These are phyloP conservation scores for Aspergillus panamensis DNA, from an alignment of 495 filamentous ascomycete species.

Conservation along the genomic window DNA sequence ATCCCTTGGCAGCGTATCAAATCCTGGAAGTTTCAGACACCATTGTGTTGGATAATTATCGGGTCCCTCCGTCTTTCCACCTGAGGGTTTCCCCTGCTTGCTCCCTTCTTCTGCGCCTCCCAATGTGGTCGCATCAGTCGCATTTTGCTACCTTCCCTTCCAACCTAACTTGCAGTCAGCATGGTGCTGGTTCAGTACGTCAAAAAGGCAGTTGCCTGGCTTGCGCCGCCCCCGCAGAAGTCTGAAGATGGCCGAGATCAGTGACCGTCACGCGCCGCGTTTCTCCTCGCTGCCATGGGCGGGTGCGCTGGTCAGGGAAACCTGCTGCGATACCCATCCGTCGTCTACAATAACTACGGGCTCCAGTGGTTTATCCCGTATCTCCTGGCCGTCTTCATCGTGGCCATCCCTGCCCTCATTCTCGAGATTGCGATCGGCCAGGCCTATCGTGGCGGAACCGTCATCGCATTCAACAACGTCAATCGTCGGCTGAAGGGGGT, in stretches of 20 bases:
- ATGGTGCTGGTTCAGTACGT: conserved; percentile 19
- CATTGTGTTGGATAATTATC: neutral
- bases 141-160: neutral
- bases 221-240: conserved; percentile 25
- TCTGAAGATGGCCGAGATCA: conserved; percentile 29
- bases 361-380: conserved; percentile 36
- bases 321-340: conserved; percentile 26
- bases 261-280: conserved; percentile 26
- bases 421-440: conserved; percentile 41
- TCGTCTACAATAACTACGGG: conserved; percentile 28
- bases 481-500: conserved; percentile 35
- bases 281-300: conserved; percentile 28
- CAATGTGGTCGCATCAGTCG: neutral
- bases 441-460: conserved; percentile 38
- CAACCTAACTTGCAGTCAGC: neutral
- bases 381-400: conserved; percentile 31
- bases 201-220: conserved; percentile 16
- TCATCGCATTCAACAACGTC: conserved; percentile 40
- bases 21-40: neutral
- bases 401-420: conserved; percentile 46
- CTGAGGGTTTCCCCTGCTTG: neutral
- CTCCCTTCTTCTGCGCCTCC: neutral
- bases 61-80: neutral
- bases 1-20: neutral
- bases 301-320: conserved; percentile 30